phyloP scores from a whole-genome alignment of 148 eudicot genomes.

The Camellia sinensis region DNA sequence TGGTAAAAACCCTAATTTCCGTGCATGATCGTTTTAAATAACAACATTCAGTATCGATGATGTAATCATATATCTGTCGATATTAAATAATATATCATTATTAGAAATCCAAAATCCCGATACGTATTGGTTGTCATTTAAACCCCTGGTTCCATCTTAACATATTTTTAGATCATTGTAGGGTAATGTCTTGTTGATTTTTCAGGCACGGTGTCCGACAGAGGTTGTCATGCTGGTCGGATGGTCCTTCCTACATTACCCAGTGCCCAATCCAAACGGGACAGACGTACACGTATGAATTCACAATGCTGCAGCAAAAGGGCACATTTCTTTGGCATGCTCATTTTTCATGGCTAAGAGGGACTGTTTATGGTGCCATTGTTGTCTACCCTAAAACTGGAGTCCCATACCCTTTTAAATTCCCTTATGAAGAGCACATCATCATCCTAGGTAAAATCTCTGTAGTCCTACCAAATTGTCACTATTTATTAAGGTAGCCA shows the following conservation, averaged over 20 bases:
- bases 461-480: background rate
- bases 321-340: slow-evolving; percentile 78
- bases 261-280: slow-evolving; percentile 66
- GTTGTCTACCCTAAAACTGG: slow-evolving; percentile 55
- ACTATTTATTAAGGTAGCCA: background rate
- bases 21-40: background rate
- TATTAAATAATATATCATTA: too few species aligned
- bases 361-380: slow-evolving; percentile 69
- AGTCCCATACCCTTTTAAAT: slow-evolving; percentile 52
- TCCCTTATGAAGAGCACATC: slow-evolving; percentile 54
- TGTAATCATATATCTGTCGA: too few species aligned
- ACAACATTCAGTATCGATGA: too few species aligned
- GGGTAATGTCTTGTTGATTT: background rate
- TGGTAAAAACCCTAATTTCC: slow-evolving; percentile 31
- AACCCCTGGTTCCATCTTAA: too few species aligned
- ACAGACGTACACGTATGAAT: slow-evolving; percentile 47
- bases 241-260: slow-evolving; percentile 56
- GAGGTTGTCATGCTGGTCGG: slow-evolving; percentile 51
- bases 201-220: slow-evolving; percentile 65
- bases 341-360: slow-evolving; percentile 71
- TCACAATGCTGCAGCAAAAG: slow-evolving; percentile 51
- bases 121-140: too few species aligned
- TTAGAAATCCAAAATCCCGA: too few species aligned
- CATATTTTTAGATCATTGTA: too few species aligned
- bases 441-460: slow-evolving; percentile 44